Conservation (phyloP, 441 rosid species). For the Adansonia madagascariensis region DNA sequence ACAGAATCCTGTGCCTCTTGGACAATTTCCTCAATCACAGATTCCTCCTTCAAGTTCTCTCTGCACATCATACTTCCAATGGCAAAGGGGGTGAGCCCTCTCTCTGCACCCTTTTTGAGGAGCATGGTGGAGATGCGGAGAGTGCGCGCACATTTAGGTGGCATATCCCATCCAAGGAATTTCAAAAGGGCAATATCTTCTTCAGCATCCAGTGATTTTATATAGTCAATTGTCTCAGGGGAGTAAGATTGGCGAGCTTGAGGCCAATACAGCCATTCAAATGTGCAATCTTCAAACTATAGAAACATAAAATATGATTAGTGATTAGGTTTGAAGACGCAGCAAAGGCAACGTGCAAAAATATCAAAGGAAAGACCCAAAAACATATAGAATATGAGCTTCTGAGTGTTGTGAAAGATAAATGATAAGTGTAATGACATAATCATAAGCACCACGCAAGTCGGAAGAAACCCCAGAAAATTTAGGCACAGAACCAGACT, state of each 20-base stretch:
- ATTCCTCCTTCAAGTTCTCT: conserved; percentile 49
- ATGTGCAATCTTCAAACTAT: conserved; percentile 87
- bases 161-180: conserved; percentile 73
- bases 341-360: not conserved
- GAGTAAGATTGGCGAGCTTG: conserved; percentile 74
- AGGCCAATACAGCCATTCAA: conserved; percentile 91
- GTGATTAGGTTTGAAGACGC: not conserved
- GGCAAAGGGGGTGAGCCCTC: conserved; percentile 64
- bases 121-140: conserved; percentile 80
- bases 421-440: not conserved
- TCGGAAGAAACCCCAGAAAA: not conserved
- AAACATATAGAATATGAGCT: not conserved
- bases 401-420: not conserved
- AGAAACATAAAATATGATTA: conserved; percentile 17
- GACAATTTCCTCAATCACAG: conserved; percentile 54
- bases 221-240: conserved; percentile 54
- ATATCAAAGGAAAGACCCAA: no score
- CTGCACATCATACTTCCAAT: conserved; percentile 79
- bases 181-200: conserved; percentile 66
- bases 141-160: conserved; percentile 53
- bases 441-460: not conserved
- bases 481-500: conserved; percentile 1
- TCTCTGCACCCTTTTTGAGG: conserved; percentile 74
- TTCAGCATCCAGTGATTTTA: conserved; percentile 71
- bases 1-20: conserved; percentile 50